Percentiles rank a stretch among this genome's conserved stretches.
Conservation (phyloP, 2,329 filamentous ascomycete genomes). For the Talaromyces sp. region DNA sequence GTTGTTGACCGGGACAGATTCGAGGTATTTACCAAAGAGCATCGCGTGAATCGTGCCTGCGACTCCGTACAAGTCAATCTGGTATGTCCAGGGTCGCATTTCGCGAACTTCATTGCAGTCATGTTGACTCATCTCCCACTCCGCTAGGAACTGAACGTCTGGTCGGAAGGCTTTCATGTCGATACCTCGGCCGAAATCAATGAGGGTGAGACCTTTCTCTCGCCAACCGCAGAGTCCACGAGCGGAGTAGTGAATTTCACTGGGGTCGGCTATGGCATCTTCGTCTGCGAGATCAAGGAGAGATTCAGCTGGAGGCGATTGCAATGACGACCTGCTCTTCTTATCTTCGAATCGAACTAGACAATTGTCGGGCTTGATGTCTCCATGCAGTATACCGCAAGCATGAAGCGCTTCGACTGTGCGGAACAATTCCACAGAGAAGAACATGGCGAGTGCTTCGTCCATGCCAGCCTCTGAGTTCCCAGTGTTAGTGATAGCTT, state of each 20-base stretch:
- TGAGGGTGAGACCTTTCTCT: conserved; percentile 75
- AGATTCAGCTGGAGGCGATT: conserved; percentile 27
- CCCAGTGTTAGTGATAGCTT: conserved; percentile 51
- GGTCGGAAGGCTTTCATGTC: conserved; percentile 82
- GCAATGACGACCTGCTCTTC: conserved; percentile 18
- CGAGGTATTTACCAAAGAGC: conserved; percentile 92
- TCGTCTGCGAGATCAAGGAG: conserved; percentile 29
- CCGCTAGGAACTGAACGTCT: conserved; percentile 82
- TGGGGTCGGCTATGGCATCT: conserved; percentile 26
- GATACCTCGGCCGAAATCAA: conserved; percentile 92
- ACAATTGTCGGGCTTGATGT: conserved; percentile 94
- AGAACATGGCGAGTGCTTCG: conserved; percentile 91
- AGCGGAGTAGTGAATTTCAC: conserved; percentile 60
- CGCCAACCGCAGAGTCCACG: conserved; percentile 76
- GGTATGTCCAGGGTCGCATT: conserved; percentile 91
- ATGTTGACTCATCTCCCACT: conserved; percentile 84
- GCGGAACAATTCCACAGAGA: conserved; percentile 83
- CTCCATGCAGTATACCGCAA: conserved; percentile 79
- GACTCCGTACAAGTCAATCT: conserved; percentile 92
- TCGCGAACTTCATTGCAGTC: conserved; percentile 97
- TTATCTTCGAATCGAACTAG: conserved; percentile 73
- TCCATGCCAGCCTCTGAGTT: conserved; percentile 69
- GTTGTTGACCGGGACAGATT: conserved; percentile 57
- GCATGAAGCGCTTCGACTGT: conserved; percentile 83
- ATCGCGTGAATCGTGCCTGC: conserved; percentile 84